A percentile compares a stretch with the other conserved stretches of the same genome.
Evolutionary conservation across 352 stramenopile genomes (phyloP).

Genomic region (Pythium guiyangense): DNA sequence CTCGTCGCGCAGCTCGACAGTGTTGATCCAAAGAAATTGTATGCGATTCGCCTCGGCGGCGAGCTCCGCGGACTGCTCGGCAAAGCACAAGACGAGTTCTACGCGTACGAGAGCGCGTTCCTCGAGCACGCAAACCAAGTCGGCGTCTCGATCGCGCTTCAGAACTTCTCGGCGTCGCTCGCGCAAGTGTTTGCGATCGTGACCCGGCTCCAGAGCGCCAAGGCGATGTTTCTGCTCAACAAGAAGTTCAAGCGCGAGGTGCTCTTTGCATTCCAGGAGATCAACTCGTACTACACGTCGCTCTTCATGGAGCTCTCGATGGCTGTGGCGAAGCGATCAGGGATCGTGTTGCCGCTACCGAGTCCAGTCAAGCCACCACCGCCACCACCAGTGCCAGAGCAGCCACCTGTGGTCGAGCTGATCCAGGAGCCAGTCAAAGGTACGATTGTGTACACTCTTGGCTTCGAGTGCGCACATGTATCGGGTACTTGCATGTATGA

Average conservation of each 20-base stretch:
- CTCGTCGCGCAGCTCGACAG: conserved; percentile 53
- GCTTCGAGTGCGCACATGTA: no score
- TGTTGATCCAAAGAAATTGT: conserved; percentile 58
- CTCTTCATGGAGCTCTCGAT: conserved; percentile 83
- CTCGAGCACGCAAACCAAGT: conserved; percentile 40
- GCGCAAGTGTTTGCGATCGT: conserved; percentile 49
- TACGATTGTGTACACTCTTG: not conserved
- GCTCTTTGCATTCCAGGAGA: conserved; percentile 80
- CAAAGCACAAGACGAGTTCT: conserved; percentile 77
- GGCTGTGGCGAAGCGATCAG: conserved; percentile 48
- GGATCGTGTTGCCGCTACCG: conserved; percentile 45
- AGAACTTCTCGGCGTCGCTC: conserved; percentile 72
- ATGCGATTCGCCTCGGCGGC: conserved; percentile 54
- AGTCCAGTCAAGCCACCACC: conserved; percentile 21
- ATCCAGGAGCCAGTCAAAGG: not conserved
- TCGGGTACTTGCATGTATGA: not conserved
- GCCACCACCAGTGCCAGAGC: conserved; percentile 12
- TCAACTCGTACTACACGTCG: conserved; percentile 83
- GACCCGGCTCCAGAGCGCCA: conserved; percentile 46
- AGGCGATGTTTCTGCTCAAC: conserved; percentile 57
- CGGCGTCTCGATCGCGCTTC: conserved; percentile 61
- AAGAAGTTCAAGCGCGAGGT: conserved; percentile 72
- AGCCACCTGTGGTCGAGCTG: not conserved
- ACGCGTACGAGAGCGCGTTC: conserved; percentile 58
- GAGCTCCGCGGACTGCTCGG: conserved; percentile 72